A percentile compares a stretch with the other conserved stretches of the same genome.
phyloP scores from a whole-genome alignment of 768 basidiomycete genomes.

The Amanita pseudoporphyria region DNA sequence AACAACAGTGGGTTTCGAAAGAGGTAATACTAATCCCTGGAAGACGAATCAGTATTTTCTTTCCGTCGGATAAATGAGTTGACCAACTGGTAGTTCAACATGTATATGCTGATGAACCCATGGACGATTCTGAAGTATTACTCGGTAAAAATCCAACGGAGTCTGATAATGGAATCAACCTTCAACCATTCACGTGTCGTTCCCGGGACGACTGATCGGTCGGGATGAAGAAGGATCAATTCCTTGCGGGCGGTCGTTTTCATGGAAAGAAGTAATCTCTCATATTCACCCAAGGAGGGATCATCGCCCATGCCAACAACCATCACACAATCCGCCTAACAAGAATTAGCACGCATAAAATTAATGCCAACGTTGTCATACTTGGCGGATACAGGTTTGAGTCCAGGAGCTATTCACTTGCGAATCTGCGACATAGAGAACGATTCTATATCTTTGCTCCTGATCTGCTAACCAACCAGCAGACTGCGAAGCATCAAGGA shows the following conservation, averaged over 20 bases:
- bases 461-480: constrained; percentile 89
- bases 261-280: constrained; percentile 85
- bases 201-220: constrained; percentile 80
- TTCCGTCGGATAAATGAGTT: constrained; percentile 7
- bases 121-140: constrained; percentile 61
- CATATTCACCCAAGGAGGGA: constrained; percentile 86
- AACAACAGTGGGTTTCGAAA: constrained; percentile 44
- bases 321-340: constrained; percentile 86
- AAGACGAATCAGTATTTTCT: background rate
- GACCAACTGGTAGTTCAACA: constrained; percentile 73
- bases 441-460: constrained; percentile 88
- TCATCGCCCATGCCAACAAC: constrained; percentile 93
- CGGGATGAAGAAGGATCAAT: constrained; percentile 86
- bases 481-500: constrained; percentile 19
- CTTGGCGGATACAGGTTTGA: constrained; percentile 94
- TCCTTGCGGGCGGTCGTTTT: constrained; percentile 99
- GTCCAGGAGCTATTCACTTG: constrained; percentile 96
- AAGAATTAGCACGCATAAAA: background rate
- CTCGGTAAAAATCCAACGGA: constrained; percentile 5
- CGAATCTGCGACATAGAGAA: constrained; percentile 94
- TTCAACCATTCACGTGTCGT: constrained; percentile 96
- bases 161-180: constrained; percentile 30
- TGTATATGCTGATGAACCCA: constrained; percentile 97
- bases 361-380: constrained; percentile 16
- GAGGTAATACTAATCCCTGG: constrained; percentile 62